Percentiles rank a stretch among this genome's conserved stretches.
Conservation (phyloP, 345 rosid genomes). For the Rhodomyrtus tomentosa region DNA sequence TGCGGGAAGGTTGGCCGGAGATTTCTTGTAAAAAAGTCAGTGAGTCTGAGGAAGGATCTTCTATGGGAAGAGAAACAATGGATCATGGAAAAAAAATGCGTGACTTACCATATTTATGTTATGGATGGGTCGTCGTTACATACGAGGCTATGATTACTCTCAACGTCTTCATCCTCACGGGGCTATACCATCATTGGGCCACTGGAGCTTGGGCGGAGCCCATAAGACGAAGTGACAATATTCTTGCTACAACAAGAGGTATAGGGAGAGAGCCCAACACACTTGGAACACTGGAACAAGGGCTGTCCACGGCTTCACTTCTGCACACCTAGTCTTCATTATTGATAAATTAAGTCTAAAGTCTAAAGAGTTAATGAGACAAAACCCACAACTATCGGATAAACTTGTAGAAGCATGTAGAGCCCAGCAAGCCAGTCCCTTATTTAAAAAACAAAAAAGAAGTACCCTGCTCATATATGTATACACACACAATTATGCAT, state of each 20-base stretch:
- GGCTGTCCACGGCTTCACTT: neutral
- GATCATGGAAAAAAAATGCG: neutral
- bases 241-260: neutral
- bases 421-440: neutral
- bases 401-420: neutral
- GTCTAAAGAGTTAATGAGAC: neutral
- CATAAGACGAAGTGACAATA: neutral
- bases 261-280: neutral
- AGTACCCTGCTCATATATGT: neutral
- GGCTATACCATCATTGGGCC: neutral
- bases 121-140: neutral
- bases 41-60: neutral
- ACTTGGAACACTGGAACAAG: neutral
- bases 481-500: neutral
- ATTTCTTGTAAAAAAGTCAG: too few species aligned
- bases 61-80: neutral
- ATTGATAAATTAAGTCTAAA: neutral
- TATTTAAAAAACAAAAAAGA: neutral
- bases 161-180: neutral
- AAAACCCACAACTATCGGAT: neutral
- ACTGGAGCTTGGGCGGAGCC: neutral
- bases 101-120: neutral
- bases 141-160: neutral
- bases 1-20: too few species aligned
- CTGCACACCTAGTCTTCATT: neutral